Percentiles rank a stretch among this genome's conserved stretches.
These are phyloP conservation scores for Trypanosoma theileri DNA, from an alignment of 208 protist species.

Conservation along the genomic window DNA sequence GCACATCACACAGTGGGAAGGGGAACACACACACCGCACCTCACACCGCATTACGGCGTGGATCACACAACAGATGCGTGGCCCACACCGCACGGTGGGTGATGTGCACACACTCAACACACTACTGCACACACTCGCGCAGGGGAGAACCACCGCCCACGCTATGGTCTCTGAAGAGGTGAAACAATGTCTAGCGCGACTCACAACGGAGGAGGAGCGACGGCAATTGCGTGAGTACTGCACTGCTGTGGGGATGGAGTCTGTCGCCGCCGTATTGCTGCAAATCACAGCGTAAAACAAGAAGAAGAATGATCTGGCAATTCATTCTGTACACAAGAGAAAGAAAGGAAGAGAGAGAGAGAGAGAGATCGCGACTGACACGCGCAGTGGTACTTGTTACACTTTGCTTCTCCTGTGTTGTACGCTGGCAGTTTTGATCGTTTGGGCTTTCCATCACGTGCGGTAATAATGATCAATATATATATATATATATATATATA, in stretches of 20 bases:
- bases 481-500: too few species aligned
- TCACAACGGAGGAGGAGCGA: constrained; percentile 16
- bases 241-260: not conserved
- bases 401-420: too few species aligned
- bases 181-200: constrained; percentile 4
- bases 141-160: not conserved
- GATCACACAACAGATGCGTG: not conserved
- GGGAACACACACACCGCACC: constrained; percentile 14
- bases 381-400: too few species aligned
- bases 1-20: constrained; percentile 14
- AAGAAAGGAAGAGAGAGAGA: too few species aligned
- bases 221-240: constrained; percentile 17
- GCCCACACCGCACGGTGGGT: not conserved
- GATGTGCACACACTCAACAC: constrained; percentile 18
- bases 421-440: too few species aligned
- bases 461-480: too few species aligned
- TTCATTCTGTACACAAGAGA: too few species aligned
- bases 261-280: constrained; percentile 9
- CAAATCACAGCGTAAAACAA: not conserved
- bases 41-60: not conserved
- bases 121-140: not conserved
- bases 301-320: not conserved
- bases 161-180: constrained; percentile 18
- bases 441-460: too few species aligned
- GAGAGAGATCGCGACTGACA: too few species aligned